These are phyloP conservation scores for Penicillium capsulatum DNA, from an alignment of 2,329 filamentous ascomycete species.

Conservation along the genomic window DNA sequence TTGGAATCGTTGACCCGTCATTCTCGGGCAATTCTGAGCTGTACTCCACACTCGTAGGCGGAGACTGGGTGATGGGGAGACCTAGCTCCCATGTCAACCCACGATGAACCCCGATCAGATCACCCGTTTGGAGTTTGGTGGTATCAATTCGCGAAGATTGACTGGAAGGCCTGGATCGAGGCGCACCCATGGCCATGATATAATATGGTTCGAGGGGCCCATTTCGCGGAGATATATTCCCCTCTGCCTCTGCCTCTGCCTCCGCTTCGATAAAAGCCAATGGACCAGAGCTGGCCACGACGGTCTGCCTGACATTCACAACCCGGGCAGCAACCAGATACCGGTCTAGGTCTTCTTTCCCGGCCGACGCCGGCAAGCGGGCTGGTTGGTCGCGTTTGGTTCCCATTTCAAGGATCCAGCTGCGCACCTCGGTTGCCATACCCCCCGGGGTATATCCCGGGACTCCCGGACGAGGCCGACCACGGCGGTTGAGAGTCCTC, in stretches of 20 bases:
- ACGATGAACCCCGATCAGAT: slow-evolving; percentile 30
- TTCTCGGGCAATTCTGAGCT: background rate
- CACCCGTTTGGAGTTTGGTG: slow-evolving; percentile 14
- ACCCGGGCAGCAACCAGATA: slow-evolving; percentile 23
- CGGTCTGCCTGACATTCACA: slow-evolving; percentile 12
- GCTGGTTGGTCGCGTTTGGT: slow-evolving; percentile 26
- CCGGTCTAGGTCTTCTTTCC: background rate
- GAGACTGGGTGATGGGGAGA: slow-evolving; percentile 13
- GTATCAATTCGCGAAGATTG: slow-evolving; percentile 2
- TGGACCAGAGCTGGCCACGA: slow-evolving; percentile 24
- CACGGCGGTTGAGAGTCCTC: slow-evolving; percentile 29
- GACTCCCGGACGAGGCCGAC: slow-evolving; percentile 20
- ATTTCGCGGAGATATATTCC: background rate
- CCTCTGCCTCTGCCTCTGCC: background rate
- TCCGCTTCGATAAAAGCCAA: slow-evolving; percentile 23
- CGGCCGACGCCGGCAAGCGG: background rate
- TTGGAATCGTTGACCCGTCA: background rate
- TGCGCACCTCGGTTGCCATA: slow-evolving; percentile 40
- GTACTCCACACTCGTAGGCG: background rate
- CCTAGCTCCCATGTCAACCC: slow-evolving; percentile 38
- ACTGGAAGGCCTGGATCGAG: slow-evolving; percentile 13
- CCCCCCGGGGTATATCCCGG: slow-evolving; percentile 34
- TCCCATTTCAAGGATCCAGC: slow-evolving; percentile 40
- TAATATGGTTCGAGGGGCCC: slow-evolving; percentile 7
- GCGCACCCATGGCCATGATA: slow-evolving; percentile 29